phyloP scores from a whole-genome alignment of 2,329 filamentous ascomycete species.

The Fusarium aywerte region DNA sequence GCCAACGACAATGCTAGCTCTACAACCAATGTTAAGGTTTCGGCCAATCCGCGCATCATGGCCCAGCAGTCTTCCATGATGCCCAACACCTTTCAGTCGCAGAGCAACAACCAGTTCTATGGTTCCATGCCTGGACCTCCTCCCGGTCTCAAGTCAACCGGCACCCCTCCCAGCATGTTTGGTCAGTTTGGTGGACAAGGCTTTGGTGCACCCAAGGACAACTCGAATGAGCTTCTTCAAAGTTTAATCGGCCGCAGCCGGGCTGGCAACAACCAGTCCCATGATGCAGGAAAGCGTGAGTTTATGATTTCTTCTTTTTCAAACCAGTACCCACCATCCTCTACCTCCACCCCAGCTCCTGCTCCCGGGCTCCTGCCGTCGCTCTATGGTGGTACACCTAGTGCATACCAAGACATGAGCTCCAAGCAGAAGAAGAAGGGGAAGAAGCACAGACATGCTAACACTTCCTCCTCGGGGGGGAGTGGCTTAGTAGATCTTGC shows the following conservation, averaged over 20 bases:
- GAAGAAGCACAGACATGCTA: constrained; percentile 99
- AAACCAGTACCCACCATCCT: constrained; percentile 84
- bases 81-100: constrained; percentile 71
- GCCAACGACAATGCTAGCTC: constrained; percentile 74
- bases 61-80: constrained; percentile 90
- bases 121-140: constrained; percentile 91
- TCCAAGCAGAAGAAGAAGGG: constrained; percentile 99
- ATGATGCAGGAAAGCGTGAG: constrained; percentile 97
- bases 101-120: constrained; percentile 78
- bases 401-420: constrained; percentile 89
- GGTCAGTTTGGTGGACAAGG: constrained; percentile 84
- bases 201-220: constrained; percentile 78
- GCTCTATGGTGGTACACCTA: constrained; percentile 88
- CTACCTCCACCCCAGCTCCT: constrained; percentile 86
- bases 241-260: constrained; percentile 80
- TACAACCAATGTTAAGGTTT: constrained; percentile 73
- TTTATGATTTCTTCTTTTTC: constrained; percentile 94
- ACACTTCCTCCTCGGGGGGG: constrained; percentile 99
- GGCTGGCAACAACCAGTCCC: constrained; percentile 74
- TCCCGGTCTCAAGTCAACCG: constrained; percentile 93
- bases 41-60: constrained; percentile 83
- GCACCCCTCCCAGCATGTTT: constrained; percentile 95
- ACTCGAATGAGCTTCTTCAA: constrained; percentile 73
- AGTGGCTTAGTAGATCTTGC: constrained; percentile 99
- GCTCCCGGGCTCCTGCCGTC: constrained; percentile 89